phyloP scores from a whole-genome alignment of 345 rosid species.

The Sapria himalayana region DNA sequence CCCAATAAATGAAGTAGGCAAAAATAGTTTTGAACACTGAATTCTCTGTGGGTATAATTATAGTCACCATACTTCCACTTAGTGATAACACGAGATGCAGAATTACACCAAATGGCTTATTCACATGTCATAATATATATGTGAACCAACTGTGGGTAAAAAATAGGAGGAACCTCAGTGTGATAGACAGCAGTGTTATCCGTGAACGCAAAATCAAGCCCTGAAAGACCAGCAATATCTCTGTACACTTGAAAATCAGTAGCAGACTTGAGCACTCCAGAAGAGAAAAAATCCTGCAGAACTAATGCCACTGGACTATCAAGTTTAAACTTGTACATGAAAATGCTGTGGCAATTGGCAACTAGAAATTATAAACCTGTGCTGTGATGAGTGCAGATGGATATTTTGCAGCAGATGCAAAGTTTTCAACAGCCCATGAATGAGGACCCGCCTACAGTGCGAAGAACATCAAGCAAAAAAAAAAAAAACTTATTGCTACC shows the following conservation, averaged over 20 bases:
- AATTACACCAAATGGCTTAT: no score
- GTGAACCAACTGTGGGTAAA: no score
- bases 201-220: slow-evolving; percentile 80
- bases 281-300: slow-evolving; percentile 66
- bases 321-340: slow-evolving; percentile 3
- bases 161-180: slow-evolving; percentile 41
- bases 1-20: no score
- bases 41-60: no score
- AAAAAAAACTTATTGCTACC: slow-evolving; percentile 1
- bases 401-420: slow-evolving; percentile 66
- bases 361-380: slow-evolving; percentile 39
- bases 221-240: slow-evolving; percentile 85
- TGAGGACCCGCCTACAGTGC: slow-evolving; percentile 61
- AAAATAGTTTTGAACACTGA: no score
- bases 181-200: slow-evolving; percentile 83
- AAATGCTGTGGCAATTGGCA: no score
- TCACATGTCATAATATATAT: no score
- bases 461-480: slow-evolving; percentile 8
- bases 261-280: slow-evolving; percentile 58
- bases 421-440: slow-evolving; percentile 80
- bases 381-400: slow-evolving; percentile 57
- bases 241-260: slow-evolving; percentile 91
- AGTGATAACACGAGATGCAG: no score
- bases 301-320: slow-evolving; percentile 8
- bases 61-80: no score